Base-by-base conservation (phyloP, 225 moss, liverwort and hornwort genomes). In the Sphagnum contortum region DNA sequence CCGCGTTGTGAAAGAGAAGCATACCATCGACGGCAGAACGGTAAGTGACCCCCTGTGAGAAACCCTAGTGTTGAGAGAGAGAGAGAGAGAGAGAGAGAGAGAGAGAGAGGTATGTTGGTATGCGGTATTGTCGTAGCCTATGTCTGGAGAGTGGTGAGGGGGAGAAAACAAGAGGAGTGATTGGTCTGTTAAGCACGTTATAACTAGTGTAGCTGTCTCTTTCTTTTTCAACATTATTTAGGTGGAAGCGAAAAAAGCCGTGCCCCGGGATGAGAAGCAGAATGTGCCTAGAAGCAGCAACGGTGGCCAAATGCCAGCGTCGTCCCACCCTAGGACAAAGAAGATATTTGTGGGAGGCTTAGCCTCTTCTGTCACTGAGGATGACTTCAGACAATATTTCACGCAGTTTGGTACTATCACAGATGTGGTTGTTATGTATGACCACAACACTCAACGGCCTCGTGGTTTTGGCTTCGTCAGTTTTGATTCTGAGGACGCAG, bases 191-290 rank as follows among this genome's bases (percentile, higher is more conserved):
- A 13, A 49, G 54, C 57, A 57, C 12, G 55, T 44, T 49, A 59
- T 71, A 57, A 72, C 53, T 45, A 62, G 67, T 67, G 45, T 72
- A 62, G 60, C 44, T 55, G 50, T 57, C 52, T 65, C 66, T 61
- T 3, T 57, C 52, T 65, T 59, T 61, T 3, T 57, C 60, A 64
- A 44, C 29, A 48, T 55, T 14, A 14, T 66, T 8, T 84, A 96
- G 95, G 95, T 98, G 72, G 96, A 98, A 98, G 96, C 93, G 70
- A 98, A 98, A 87, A 98, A 98, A 81, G 96, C 93, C 61, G 96
- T 98, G 69, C 96, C 96, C 56, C 90, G 93, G 79, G 96, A 98
- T 74, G 96, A 98, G 82, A 92, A 98, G 78, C 93, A 93, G 61
- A 98, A 80, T 84, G 78, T 91, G 64, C 93, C 96, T 59, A 98